Base-by-base conservation (phyloP, 192 early-diverging fungal species). In the Rhizoclosmatium globosum region DNA sequence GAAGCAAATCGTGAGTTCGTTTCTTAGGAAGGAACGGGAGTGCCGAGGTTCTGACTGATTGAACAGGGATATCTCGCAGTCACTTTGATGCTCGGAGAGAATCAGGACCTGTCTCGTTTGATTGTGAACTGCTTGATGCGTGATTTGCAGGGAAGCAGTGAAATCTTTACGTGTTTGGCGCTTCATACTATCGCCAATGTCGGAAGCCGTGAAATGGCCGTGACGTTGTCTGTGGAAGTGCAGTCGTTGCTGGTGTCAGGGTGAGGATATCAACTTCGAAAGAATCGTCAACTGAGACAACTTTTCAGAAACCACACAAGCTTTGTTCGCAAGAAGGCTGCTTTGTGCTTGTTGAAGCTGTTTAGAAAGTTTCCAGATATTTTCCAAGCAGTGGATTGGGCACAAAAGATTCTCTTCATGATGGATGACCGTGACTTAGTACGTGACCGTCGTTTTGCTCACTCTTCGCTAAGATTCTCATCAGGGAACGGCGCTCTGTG, bases 301-400 rank as follows among this genome's bases (percentile, higher is more conserved):
- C 60, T 60, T 43, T 62, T 42, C 59, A 85, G 82, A 2, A 84
- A 81, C 39, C 73, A 81, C 38, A 79, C 66, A 47, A 82, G 68
- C 45, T 99, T 99, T 90, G 92, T 97, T 56, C 94, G 94, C 68
- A 99, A 99, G 84, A 99, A 99, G 88, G 96, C 97, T 0, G 96
- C 97, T 17, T 82, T 99, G 68, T 97, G 95, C 62, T 81, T 99
- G 68, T 82, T 99, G 66, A 91, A 94, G 7, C 83, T 99, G 65
- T 93, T 93, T 85, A 87, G 98, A 45, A 94, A 95, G 82, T 92
- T 93, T 76, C 95, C 96, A 3, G 96, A 98, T 42, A 87, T 95
- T 4, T 91, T 99, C 59, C 91, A 93, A 47, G 95, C 91, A 2
- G 87, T 89, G 41, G 92, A 96, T 68, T 98, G 97, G 97, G 94